Percentiles rank a stretch among this genome's conserved stretches.
Conservation (phyloP, 225 moss, liverwort and hornwort genomes). For the Polytrichum commune region DNA sequence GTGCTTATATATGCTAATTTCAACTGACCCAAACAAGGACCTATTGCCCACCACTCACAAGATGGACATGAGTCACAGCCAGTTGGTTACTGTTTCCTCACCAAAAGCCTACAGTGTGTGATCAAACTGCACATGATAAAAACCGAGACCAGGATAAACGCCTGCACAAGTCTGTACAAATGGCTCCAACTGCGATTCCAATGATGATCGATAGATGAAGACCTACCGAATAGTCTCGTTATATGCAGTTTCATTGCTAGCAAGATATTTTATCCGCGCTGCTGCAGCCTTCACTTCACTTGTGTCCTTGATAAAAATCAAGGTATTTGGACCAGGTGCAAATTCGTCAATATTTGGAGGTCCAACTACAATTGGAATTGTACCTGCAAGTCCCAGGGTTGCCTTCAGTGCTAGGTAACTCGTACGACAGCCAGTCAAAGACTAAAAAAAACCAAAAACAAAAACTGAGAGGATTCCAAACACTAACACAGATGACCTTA, state of each 20-base stretch:
- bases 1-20: too few relatives aligned
- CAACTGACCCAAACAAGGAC: too few relatives aligned
- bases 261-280: slow-evolving; percentile 65
- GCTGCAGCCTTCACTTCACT: slow-evolving; percentile 62
- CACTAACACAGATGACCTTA: too few relatives aligned
- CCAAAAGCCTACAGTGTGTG: too few relatives aligned
- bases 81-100: too few relatives aligned
- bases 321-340: slow-evolving; percentile 68
- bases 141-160: too few relatives aligned
- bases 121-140: too few relatives aligned
- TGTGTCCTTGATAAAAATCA: slow-evolving; percentile 56
- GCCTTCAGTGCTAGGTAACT: neutral
- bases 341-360: slow-evolving; percentile 85
- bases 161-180: too few relatives aligned
- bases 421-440: neutral
- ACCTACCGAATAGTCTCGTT: slow-evolving; percentile 75
- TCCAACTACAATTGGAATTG: slow-evolving; percentile 85
- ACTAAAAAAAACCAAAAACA: neutral
- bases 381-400: slow-evolving; percentile 41
- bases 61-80: too few relatives aligned
- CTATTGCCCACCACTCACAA: too few relatives aligned
- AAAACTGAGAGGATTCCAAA: too few relatives aligned
- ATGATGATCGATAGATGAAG: neutral
- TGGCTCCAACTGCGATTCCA: neutral
- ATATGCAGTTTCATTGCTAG: slow-evolving; percentile 75